Percentiles rank a stretch among this genome's conserved stretches.
Conservation (phyloP, 768 basidiomycete genomes). For the Fistulinella prunicolor region DNA sequence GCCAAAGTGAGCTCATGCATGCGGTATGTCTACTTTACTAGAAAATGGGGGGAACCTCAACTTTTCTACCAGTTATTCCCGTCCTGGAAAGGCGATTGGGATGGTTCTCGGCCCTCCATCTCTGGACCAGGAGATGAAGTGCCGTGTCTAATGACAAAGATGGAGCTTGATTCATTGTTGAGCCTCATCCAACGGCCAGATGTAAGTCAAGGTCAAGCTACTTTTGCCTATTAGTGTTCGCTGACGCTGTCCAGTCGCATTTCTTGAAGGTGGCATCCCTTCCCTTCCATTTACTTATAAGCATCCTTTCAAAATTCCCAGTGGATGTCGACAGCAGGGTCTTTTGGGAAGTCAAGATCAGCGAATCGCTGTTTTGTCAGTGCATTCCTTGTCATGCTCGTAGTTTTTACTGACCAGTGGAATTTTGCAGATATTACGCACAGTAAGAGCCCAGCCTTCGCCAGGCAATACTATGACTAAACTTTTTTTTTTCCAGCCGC, state of each 20-base stretch:
- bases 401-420: constrained; percentile 5
- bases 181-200: constrained; percentile 76
- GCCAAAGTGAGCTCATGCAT: constrained; percentile 78
- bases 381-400: constrained; percentile 7
- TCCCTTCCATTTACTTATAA: constrained; percentile 76
- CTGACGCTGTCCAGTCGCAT: constrained; percentile 56
- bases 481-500: constrained; percentile 40
- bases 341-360: constrained; percentile 62
- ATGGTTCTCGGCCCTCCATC: constrained; percentile 64
- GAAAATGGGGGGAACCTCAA: not conserved
- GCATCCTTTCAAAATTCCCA: constrained; percentile 76
- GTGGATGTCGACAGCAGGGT: constrained; percentile 70
- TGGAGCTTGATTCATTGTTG: constrained; percentile 62
- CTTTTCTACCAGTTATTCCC: constrained; percentile 62
- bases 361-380: constrained; percentile 69
- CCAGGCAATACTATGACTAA: constrained; percentile 23
- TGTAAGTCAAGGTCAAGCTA: constrained; percentile 40
- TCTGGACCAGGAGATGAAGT: constrained; percentile 57
- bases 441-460: constrained; percentile 17
- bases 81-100: constrained; percentile 73
- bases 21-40: constrained; percentile 44
- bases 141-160: constrained; percentile 62
- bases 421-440: constrained; percentile 35
- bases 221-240: not conserved
- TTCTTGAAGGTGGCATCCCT: constrained; percentile 83